Evolutionary conservation across 192 early-diverging fungal genomes (phyloP).

Genomic region (Dissophora globulifera): DNA sequence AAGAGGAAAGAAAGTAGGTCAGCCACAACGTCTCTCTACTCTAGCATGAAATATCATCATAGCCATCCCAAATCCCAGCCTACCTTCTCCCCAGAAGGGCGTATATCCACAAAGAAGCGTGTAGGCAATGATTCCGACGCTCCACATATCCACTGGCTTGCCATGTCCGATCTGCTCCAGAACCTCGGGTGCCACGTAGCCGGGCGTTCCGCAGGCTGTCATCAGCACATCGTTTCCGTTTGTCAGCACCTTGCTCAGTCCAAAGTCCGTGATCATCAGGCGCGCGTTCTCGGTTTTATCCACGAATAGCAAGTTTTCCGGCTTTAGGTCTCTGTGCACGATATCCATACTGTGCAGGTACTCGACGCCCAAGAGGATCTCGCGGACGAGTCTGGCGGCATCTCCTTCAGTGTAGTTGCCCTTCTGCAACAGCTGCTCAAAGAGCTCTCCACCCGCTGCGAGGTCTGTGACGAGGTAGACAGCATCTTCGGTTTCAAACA

Average conservation of each 20-base stretch:
- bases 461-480: slow-evolving; percentile 81
- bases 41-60: no score
- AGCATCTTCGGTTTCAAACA: slow-evolving; percentile 77
- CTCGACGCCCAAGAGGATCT: slow-evolving; percentile 81
- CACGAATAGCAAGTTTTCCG: slow-evolving; percentile 87
- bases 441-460: slow-evolving; percentile 89
- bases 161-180: slow-evolving; percentile 87
- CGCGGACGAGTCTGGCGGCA: slow-evolving; percentile 78
- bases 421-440: slow-evolving; percentile 77
- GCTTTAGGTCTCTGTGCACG: slow-evolving; percentile 88
- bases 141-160: slow-evolving; percentile 96
- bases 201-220: slow-evolving; percentile 92
- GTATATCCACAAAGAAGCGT: slow-evolving; percentile 84
- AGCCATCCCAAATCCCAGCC: no score
- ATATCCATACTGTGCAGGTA: slow-evolving; percentile 90
- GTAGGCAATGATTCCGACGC: slow-evolving; percentile 91
- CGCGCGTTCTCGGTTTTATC: slow-evolving; percentile 66
- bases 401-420: slow-evolving; percentile 86
- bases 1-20: no score
- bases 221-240: slow-evolving; percentile 81
- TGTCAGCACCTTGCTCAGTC: slow-evolving; percentile 76
- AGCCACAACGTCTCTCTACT: no score
- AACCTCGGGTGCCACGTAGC: slow-evolving; percentile 91
- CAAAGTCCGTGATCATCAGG: slow-evolving; percentile 93
- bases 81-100: slow-evolving; percentile 71